A percentile compares a stretch with the other conserved stretches of the same genome.
These are phyloP conservation scores for Pecoramyces ruminantium DNA, from an alignment of 192 early-diverging fungal genomes.

Conservation along the genomic window DNA sequence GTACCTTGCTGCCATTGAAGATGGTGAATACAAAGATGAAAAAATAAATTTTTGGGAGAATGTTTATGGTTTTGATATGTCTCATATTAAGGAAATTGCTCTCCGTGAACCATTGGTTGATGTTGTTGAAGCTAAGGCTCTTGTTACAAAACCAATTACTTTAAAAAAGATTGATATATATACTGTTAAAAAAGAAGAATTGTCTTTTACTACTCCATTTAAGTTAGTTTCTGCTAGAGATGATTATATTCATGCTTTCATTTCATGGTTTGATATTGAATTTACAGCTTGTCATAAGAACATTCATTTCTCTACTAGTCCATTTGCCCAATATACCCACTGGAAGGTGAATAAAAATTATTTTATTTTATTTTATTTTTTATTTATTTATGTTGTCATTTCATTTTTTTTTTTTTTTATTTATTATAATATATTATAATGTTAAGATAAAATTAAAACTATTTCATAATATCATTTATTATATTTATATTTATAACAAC, in stretches of 20 bases:
- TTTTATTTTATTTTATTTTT: not conserved
- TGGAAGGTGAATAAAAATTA: conserved; percentile 55
- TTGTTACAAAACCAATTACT: conserved; percentile 44
- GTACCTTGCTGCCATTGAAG: conserved; percentile 79
- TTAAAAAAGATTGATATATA: conserved; percentile 45
- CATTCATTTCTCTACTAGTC: conserved; percentile 62
- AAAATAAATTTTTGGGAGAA: conserved; percentile 85
- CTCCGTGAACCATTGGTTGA: conserved; percentile 90
- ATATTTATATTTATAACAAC: no score
- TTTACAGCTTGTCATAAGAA: conserved; percentile 84
- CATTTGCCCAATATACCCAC: conserved; percentile 82
- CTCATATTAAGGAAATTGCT: conserved; percentile 74
- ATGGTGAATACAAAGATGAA: conserved; percentile 84
- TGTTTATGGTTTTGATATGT: conserved; percentile 96
- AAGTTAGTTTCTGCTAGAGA: conserved; percentile 54
- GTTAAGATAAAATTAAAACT: no score
- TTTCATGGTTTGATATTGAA: conserved; percentile 93
- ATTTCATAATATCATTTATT: no score
- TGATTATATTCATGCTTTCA: conserved; percentile 83
- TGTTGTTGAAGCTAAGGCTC: conserved; percentile 69
- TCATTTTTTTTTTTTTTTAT: no score
- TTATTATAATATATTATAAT: no score
- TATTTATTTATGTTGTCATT: no score
- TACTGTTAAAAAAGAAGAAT: conserved; percentile 75
- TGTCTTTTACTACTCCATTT: conserved; percentile 72